phyloP scores from a whole-genome alignment of 495 filamentous ascomycete species.

The Pseudevernia furfuracea region DNA sequence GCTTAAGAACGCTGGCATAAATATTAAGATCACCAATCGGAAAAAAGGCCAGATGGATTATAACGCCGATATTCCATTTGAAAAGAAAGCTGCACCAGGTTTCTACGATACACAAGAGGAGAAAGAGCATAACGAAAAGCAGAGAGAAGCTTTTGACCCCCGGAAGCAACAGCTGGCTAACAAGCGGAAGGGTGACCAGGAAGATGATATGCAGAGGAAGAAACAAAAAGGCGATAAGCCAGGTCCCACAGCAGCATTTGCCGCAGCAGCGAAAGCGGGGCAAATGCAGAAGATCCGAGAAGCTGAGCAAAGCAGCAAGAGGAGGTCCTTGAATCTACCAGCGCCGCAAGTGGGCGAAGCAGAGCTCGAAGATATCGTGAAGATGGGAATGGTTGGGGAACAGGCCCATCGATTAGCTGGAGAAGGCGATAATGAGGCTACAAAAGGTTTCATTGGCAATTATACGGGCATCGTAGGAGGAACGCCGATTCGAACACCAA shows the following conservation, averaged over 20 bases:
- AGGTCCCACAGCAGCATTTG: constrained; percentile 61
- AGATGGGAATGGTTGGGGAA: constrained; percentile 94
- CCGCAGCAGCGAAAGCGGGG: constrained; percentile 87
- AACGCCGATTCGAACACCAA: constrained; percentile 85
- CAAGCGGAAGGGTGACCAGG: constrained; percentile 87
- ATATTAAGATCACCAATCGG: constrained; percentile 87
- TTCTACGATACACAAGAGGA: constrained; percentile 93
- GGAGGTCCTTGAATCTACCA: constrained; percentile 69
- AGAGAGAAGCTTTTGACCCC: constrained; percentile 84
- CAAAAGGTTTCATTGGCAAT: constrained; percentile 75
- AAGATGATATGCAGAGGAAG: constrained; percentile 68
- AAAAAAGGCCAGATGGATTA: constrained; percentile 99
- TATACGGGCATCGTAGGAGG: constrained; percentile 73
- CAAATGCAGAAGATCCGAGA: constrained; percentile 95
- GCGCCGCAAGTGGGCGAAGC: constrained; percentile 84
- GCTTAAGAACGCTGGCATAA: constrained; percentile 94
- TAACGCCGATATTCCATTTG: constrained; percentile 96
- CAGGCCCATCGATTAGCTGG: constrained; percentile 69
- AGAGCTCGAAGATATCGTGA: constrained; percentile 95
- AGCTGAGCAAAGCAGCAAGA: constrained; percentile 92
- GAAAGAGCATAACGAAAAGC: constrained; percentile 68
- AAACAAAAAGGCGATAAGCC: constrained; percentile 80
- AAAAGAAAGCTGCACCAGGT: constrained; percentile 79
- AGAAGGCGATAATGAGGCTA: constrained; percentile 76
- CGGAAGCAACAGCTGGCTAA: constrained; percentile 91